These are phyloP conservation scores for Hericium coralloides DNA, from an alignment of 768 basidiomycete genomes.

Conservation along the genomic window DNA sequence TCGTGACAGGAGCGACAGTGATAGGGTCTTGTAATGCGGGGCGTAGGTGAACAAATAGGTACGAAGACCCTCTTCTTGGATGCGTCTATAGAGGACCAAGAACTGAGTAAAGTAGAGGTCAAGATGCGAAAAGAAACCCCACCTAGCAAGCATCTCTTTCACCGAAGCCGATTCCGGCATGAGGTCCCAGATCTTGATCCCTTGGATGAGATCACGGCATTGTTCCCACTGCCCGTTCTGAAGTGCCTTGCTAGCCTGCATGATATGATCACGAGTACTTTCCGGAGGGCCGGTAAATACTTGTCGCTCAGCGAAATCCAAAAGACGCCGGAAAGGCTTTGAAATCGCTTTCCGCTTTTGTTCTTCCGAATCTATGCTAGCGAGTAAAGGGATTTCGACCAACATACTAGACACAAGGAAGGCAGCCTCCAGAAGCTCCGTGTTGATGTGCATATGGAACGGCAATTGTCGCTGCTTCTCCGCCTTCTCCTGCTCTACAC, in stretches of 20 bases:
- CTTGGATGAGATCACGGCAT: slow-evolving; percentile 86
- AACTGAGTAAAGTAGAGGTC: background rate
- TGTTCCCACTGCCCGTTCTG: slow-evolving; percentile 97
- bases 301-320: slow-evolving; percentile 96
- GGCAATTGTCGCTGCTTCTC: slow-evolving; percentile 94
- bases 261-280: slow-evolving; percentile 96
- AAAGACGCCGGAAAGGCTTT: slow-evolving; percentile 90
- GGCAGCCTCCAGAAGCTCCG: slow-evolving; percentile 92
- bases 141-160: slow-evolving; percentile 95
- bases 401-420: slow-evolving; percentile 99
- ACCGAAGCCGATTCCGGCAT: slow-evolving; percentile 85
- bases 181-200: slow-evolving; percentile 96
- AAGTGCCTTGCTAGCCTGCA: slow-evolving; percentile 96
- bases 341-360: slow-evolving; percentile 87
- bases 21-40: slow-evolving; percentile 85
- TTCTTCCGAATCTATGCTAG: slow-evolving; percentile 92
- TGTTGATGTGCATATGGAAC: slow-evolving; percentile 99
- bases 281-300: slow-evolving; percentile 98
- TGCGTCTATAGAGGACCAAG: slow-evolving; percentile 52
- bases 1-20: slow-evolving; percentile 75
- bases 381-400: slow-evolving; percentile 91
- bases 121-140: slow-evolving; percentile 19
- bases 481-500: slow-evolving; percentile 94
- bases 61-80: slow-evolving; percentile 94
- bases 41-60: slow-evolving; percentile 99